These are phyloP conservation scores for Aegilops tauschii DNA, from an alignment of 176 grass and related monocot genomes.

Conservation along the genomic window DNA sequence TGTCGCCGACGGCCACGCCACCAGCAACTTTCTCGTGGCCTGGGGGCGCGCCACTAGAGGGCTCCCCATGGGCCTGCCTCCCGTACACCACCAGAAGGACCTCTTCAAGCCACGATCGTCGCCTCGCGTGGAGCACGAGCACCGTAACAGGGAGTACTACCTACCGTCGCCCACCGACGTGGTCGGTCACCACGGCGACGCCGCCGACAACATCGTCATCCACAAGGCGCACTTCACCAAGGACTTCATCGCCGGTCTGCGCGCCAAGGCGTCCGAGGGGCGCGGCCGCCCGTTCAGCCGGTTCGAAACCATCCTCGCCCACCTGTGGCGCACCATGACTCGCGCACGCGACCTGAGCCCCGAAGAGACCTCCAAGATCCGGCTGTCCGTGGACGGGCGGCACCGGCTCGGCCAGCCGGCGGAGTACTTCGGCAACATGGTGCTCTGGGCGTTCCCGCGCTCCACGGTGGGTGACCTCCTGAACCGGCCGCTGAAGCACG, in stretches of 20 bases:
- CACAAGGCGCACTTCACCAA: conserved; percentile 65
- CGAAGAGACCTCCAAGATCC: conserved; percentile 26
- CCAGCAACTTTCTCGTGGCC: neutral
- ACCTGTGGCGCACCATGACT: conserved; percentile 61
- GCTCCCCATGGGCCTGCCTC: neutral
- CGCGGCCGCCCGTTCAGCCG: conserved; percentile 39
- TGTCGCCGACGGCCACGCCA: neutral
- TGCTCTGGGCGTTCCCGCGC: conserved; percentile 63
- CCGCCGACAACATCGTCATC: conserved; percentile 31
- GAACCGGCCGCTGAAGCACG: conserved; percentile 40
- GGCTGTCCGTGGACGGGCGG: conserved; percentile 61
- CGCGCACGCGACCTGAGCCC: conserved; percentile 6
- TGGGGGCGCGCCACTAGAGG: conserved; percentile 12
- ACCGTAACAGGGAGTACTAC: neutral
- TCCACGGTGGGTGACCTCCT: conserved; percentile 39
- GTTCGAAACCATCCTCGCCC: conserved; percentile 60
- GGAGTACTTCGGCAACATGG: conserved; percentile 64
- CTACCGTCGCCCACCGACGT: neutral
- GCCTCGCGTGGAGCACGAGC: neutral
- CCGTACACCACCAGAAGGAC: neutral
- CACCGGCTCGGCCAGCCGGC: conserved; percentile 37
- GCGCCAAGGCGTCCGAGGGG: conserved; percentile 23
- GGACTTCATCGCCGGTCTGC: conserved; percentile 53
- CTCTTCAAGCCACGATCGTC: neutral
- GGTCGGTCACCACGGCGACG: neutral